Conservation (phyloP, 345 rosid species). For the Zanthoxylum bungeanum region DNA sequence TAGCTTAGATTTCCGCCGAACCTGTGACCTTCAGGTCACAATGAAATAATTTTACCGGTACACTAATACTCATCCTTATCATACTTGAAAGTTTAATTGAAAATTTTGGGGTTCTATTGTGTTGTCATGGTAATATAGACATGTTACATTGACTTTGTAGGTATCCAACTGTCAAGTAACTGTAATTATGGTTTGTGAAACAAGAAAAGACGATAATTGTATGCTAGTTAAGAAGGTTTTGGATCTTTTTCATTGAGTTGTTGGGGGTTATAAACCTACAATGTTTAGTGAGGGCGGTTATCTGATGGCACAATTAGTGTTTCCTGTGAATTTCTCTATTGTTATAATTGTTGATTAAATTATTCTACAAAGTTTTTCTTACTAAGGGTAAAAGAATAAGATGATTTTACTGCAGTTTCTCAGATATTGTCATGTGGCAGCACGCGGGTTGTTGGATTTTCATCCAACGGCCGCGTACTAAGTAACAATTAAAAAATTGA, state of each 20-base stretch:
- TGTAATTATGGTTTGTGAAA: neutral
- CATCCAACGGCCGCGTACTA: too few species aligned
- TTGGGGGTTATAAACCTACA: neutral
- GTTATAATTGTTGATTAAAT: neutral
- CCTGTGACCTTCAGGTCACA: too few species aligned
- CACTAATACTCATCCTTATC: too few species aligned
- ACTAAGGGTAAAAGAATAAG: neutral
- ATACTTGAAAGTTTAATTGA: too few species aligned
- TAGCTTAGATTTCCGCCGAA: too few species aligned
- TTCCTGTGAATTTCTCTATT: neutral
- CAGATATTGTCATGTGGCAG: too few species aligned
- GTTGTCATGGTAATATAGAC: neutral
- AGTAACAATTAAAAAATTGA: too few species aligned
- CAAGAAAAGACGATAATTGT: neutral
- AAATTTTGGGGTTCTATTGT: neutral
- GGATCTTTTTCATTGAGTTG: neutral
- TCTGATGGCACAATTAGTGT: neutral
- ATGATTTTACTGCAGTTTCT: too few species aligned
- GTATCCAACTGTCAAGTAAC: neutral
- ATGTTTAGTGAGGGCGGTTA: neutral
- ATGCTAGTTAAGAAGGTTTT: neutral
- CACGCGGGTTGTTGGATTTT: too few species aligned
- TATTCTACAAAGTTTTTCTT: neutral
- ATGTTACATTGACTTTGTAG: neutral
- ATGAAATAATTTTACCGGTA: too few species aligned